Evolutionary conservation across 108 stramenopile species (phyloP).

Genomic region (Parietichytrium sp.): DNA sequence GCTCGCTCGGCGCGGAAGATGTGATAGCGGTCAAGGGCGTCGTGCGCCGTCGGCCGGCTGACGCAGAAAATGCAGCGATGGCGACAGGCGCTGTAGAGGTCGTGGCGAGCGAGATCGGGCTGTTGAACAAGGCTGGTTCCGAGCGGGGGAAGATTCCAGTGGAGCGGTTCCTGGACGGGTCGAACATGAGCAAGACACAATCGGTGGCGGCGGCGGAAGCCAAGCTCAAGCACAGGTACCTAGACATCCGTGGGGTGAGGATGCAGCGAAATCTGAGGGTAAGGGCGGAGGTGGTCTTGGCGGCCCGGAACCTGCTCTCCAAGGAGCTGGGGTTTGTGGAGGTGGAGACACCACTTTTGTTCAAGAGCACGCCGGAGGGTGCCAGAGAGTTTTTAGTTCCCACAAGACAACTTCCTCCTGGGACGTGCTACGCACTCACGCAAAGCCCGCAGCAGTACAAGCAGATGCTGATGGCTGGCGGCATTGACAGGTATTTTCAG

Average conservation of each 20-base stretch:
- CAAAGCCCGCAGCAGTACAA: conserved; percentile 47
- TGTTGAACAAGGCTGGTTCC: no score
- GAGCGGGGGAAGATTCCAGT: no score
- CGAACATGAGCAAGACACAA: no score
- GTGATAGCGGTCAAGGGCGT: no score
- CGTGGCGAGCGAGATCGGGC: no score
- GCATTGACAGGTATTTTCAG: conserved; percentile 44
- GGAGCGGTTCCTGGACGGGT: no score
- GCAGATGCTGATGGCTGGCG: conserved; percentile 45
- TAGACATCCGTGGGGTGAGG: conserved; percentile 36
- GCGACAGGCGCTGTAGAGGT: no score
- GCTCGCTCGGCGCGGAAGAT: no score
- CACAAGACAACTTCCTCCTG: neutral
- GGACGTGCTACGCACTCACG: conserved; percentile 37
- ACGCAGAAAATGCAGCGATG: no score
- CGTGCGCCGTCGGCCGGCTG: no score
- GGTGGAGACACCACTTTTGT: conserved; percentile 44
- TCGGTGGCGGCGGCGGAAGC: no score
- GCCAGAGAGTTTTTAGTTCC: conserved; percentile 44
- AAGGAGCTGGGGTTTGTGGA: conserved; percentile 22
- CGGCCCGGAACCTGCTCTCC: neutral
- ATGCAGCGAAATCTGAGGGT: conserved; percentile 46
- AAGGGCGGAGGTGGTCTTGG: neutral
- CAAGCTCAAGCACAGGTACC: neutral
- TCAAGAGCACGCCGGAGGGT: conserved; percentile 41